A percentile compares a stretch with the other conserved stretches of the same genome.
These are phyloP conservation scores for Coelastrella sp. DNA, from an alignment of 139 green algal species.

Conservation along the genomic window DNA sequence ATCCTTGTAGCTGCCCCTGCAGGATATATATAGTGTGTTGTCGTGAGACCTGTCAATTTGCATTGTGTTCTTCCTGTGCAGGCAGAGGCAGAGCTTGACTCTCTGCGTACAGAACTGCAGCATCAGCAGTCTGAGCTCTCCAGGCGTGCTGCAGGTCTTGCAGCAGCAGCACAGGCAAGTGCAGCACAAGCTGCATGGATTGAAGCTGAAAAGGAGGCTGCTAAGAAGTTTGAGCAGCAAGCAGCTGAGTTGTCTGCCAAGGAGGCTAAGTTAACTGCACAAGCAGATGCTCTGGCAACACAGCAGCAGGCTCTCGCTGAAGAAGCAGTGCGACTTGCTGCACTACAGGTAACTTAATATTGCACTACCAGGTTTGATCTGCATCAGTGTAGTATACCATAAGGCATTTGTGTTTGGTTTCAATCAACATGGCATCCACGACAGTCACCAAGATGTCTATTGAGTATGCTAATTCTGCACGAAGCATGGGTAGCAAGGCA, in stretches of 20 bases:
- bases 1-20: background rate
- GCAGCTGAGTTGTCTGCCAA: conserved; percentile 37
- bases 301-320: conserved; percentile 42
- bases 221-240: background rate
- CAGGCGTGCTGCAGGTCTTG: background rate
- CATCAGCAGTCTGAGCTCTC: conserved; percentile 39
- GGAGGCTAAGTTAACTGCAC: conserved; percentile 1
- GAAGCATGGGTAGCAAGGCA: background rate
- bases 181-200: conserved; percentile 46
- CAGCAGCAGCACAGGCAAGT: conserved; percentile 41
- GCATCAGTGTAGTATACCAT: background rate
- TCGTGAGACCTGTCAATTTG: no score
- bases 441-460: no score
- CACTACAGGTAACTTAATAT: background rate
- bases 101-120: conserved; percentile 43
- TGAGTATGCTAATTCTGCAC: no score
- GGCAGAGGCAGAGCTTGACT: conserved; percentile 43
- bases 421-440: no score
- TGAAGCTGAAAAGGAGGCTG: conserved; percentile 39
- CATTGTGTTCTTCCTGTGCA: no score
- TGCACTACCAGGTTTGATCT: background rate
- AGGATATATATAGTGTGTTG: no score
- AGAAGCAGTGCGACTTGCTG: conserved; percentile 15
- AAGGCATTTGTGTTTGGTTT: background rate
- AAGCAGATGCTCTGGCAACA: conserved; percentile 15